Conservation (phyloP, 257 asterid genomes). For the Solanum chmielewskii region DNA sequence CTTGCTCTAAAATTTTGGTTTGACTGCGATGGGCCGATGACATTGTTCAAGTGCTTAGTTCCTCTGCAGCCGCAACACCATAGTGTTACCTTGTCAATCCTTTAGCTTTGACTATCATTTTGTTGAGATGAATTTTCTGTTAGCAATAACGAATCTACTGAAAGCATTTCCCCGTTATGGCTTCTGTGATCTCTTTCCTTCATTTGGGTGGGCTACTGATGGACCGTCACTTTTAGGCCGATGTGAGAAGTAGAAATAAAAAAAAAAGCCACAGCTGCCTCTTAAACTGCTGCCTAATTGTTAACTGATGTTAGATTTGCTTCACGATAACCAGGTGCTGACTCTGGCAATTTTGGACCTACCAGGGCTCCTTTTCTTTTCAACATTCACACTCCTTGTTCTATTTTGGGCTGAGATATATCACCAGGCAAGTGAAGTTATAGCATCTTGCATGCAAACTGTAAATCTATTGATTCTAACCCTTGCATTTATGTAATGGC, state of each 20-base stretch:
- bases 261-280: not conserved
- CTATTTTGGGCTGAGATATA: slow-evolving; percentile 96
- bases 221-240: not conserved
- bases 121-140: not conserved
- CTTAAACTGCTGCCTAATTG: not conserved
- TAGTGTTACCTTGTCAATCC: not conserved
- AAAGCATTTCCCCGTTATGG: not conserved
- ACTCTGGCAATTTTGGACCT: slow-evolving; percentile 56
- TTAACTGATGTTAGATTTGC: not conserved
- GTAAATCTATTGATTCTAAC: slow-evolving; percentile 6
- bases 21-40: not conserved
- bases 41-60: not conserved
- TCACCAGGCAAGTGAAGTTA: slow-evolving; percentile 58
- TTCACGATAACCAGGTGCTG: slow-evolving; percentile 38
- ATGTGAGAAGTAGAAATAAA: not conserved
- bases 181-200: not conserved
- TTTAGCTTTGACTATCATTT: not conserved
- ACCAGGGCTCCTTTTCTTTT: slow-evolving; percentile 90
- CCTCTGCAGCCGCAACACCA: not conserved
- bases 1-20: not conserved
- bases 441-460: not conserved
- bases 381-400: slow-evolving; percentile 83
- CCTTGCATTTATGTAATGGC: slow-evolving; percentile 20
- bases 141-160: not conserved
- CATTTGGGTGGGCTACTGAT: not conserved